Evolutionary conservation across 371 early-diverging fungal genomes (phyloP), one percentile per base, ranked within the genome.

Genomic region (Syncephalis plumigaleata): DNA sequence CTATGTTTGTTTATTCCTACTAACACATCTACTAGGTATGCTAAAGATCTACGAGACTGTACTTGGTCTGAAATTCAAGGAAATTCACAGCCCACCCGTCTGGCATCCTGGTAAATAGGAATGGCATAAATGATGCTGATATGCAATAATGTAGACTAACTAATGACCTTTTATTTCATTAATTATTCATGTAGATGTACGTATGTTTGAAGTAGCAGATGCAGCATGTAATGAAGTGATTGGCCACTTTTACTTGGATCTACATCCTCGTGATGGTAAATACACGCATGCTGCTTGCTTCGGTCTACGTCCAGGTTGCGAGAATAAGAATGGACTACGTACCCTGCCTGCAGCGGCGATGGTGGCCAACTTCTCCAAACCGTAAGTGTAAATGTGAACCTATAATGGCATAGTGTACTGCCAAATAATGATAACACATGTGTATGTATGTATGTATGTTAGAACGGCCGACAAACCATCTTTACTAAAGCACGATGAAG

Each of bases 341-440:
- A 68, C 74, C 49, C 60, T 67, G 25, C 84, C 87, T 11, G 75
- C 79, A 45, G 79, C 81, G 15, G 86, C 81, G 21, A 82, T 87
- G 79, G 81, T 82, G 0, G 76, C 83, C 44, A 87, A 87, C 64
- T 84, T 86, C 55, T 67, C 80, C 44, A 83, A 84, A 50, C 82
- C 87, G 59, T 61, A 56, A 51, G 62, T 52, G 38, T 22, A 20
- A 13, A 7, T 37, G 17, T 21, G 4, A 11, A 7, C 4, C 31
- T 38, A 16, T 42, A 21, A 2, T 23, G 44, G 3, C 25, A 36
- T 42, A 21, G 1, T 23, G 20, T 44, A 38, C 27, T 27, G 42
- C 11, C 44, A 22, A 1, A 17, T 20, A 22, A 43, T n/a, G 22
- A 26, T 3, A 21, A 16, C 21, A 0, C 36, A 20, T n/a, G n/a